Percentiles rank a stretch among this genome's conserved stretches.
Conservation (phyloP, 495 filamentous ascomycete species). For the Xeromyces bisporus region DNA sequence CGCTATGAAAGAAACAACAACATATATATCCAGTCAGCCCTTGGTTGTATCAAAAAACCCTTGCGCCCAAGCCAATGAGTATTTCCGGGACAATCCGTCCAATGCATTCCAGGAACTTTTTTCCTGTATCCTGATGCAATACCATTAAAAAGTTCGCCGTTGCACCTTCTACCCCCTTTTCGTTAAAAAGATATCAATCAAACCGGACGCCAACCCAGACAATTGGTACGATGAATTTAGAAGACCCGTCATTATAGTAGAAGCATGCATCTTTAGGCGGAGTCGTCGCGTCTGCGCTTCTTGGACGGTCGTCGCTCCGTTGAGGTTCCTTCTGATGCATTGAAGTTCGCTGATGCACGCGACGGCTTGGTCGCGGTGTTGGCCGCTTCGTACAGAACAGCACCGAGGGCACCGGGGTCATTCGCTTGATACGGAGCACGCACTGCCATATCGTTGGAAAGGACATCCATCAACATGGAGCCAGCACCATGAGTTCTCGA, state of each 20-base stretch:
- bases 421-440: constrained; percentile 25
- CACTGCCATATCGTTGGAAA: constrained; percentile 45
- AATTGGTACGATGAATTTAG: background rate
- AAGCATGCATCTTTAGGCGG: constrained; percentile 12
- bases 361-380: constrained; percentile 42
- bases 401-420: constrained; percentile 39
- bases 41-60: background rate
- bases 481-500: constrained; percentile 83
- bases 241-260: constrained; percentile 7
- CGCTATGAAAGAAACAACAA: background rate
- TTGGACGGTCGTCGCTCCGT: constrained; percentile 37
- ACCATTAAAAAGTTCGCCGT: background rate
- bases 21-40: background rate
- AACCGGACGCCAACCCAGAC: constrained; percentile 1
- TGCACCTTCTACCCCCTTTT: background rate
- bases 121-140: background rate
- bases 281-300: constrained; percentile 60
- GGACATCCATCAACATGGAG: constrained; percentile 74
- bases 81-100: background rate
- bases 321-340: constrained; percentile 24
- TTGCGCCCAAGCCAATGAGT: background rate
- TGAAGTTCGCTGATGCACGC: constrained; percentile 37
- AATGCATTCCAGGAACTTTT: background rate
- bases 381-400: constrained; percentile 60
- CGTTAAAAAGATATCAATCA: background rate